Percentiles rank a stretch among this genome's conserved stretches.
These are phyloP conservation scores for Coleophoma eucalyptorum DNA, from an alignment of 2,329 filamentous ascomycete genomes.

Conservation along the genomic window DNA sequence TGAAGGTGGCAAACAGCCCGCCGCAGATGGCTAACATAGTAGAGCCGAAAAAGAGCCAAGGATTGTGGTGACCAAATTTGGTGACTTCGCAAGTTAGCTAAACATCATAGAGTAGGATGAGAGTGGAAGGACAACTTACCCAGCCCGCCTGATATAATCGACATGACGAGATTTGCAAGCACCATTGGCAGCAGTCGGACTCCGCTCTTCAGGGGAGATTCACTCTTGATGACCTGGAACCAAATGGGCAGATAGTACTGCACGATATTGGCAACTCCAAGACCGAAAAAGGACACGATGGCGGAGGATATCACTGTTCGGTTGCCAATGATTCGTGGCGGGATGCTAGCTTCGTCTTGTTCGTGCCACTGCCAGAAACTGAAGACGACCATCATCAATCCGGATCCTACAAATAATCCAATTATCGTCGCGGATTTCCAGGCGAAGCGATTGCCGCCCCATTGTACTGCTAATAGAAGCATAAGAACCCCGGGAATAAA, in stretches of 20 bases:
- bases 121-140: conserved; percentile 4
- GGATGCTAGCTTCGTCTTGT: conserved; percentile 31
- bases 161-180: conserved; percentile 22
- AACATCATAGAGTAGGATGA: not conserved
- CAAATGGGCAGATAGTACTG: conserved; percentile 45
- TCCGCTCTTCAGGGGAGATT: conserved; percentile 28
- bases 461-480: conserved; percentile 26
- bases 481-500: conserved; percentile 23
- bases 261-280: conserved; percentile 8
- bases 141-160: conserved; percentile 22
- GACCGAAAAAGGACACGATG: conserved; percentile 12
- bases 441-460: conserved; percentile 20
- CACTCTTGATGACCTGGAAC: conserved; percentile 40
- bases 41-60: conserved; percentile 11
- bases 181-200: conserved; percentile 33
- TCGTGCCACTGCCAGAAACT: conserved; percentile 28
- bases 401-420: conserved; percentile 25
- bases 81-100: conserved; percentile 20
- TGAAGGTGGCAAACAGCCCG: conserved; percentile 12
- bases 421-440: conserved; percentile 29
- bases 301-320: conserved; percentile 27
- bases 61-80: conserved; percentile 19
- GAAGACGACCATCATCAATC: conserved; percentile 19
- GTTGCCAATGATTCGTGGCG: conserved; percentile 30
- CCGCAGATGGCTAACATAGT: conserved; percentile 5